Percentiles rank a stretch among this genome's conserved stretches.
Evolutionary conservation across 202 grass and related monocot species (phyloP).

Genomic region (Digitaria exilis): DNA sequence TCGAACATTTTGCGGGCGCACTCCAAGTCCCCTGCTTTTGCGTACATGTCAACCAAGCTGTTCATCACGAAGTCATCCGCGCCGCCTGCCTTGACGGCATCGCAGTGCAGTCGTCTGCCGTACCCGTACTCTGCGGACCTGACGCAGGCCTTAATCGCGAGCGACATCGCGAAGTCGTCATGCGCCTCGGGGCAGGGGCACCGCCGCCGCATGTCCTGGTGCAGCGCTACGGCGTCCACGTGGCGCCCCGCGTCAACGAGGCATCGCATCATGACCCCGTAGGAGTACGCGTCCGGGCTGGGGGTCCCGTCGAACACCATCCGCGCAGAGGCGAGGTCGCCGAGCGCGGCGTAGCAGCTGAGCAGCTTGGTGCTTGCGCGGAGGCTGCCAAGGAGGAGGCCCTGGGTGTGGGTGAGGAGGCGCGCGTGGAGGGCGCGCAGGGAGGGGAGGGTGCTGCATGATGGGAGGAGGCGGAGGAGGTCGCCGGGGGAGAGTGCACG

Average conservation of each 20-base stretch:
- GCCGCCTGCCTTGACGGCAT: constrained; percentile 42
- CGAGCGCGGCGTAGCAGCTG: constrained; percentile 57
- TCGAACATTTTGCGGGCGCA: constrained; percentile 49
- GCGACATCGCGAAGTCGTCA: constrained; percentile 50
- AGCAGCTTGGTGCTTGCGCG: constrained; percentile 59
- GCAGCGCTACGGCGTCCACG: constrained; percentile 37
- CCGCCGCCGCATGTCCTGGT: constrained; percentile 40
- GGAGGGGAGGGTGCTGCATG: constrained; percentile 42
- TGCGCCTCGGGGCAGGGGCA: constrained; percentile 22
- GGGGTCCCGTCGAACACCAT: constrained; percentile 55
- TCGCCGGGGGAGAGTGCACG: constrained; percentile 16
- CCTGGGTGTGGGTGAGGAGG: constrained; percentile 33
- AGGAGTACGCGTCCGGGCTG: constrained; percentile 54
- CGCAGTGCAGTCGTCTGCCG: constrained; percentile 51
- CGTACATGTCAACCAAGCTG: constrained; percentile 53
- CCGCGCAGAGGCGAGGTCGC: constrained; percentile 53
- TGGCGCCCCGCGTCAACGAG: constrained; percentile 36
- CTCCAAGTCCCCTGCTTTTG: constrained; percentile 51
- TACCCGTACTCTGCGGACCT: constrained; percentile 51
- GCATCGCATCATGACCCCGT: constrained; percentile 48
- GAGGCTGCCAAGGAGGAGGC: constrained; percentile 34
- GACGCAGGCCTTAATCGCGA: constrained; percentile 61
- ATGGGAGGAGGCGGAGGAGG: constrained; percentile 44
- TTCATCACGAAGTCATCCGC: constrained; percentile 61
- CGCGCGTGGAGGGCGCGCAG: constrained; percentile 51